Evolutionary conservation across 2,329 filamentous ascomycete genomes (phyloP).

Genomic region (Pyrenochaeta sp.): DNA sequence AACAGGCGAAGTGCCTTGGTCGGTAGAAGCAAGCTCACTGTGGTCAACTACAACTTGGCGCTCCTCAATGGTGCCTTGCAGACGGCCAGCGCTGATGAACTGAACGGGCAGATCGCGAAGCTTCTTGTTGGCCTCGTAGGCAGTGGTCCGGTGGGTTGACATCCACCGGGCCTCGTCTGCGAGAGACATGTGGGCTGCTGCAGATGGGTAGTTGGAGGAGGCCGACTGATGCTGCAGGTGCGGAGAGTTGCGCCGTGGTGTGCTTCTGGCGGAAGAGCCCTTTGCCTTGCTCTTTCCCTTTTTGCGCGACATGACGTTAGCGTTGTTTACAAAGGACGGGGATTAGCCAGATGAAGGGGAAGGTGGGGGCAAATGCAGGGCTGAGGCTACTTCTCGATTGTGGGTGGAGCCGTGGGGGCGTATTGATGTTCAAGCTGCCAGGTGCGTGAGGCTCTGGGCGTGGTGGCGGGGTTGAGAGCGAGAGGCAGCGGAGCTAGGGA

Average conservation of each 20-base stretch:
- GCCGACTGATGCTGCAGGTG: no score
- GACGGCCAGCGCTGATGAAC: slow-evolving; percentile 67
- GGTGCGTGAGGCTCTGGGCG: background rate
- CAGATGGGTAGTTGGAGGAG: no score
- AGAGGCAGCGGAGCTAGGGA: background rate
- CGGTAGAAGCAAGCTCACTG: slow-evolving; percentile 16
- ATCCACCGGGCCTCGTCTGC: slow-evolving; percentile 67
- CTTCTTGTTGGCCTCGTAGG: slow-evolving; percentile 56
- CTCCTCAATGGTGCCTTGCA: slow-evolving; percentile 45
- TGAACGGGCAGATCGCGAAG: slow-evolving; percentile 63
- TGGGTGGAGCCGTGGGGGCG: no score
- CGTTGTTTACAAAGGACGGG: background rate
- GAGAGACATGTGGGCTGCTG: slow-evolving; percentile 52
- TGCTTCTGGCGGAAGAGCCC: slow-evolving; percentile 26
- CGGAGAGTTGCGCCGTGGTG: slow-evolving; percentile 27
- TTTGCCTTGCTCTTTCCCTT: slow-evolving; percentile 39
- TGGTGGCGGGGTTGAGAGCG: slow-evolving; percentile 4
- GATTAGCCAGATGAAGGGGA: background rate
- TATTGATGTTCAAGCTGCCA: no score
- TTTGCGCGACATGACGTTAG: slow-evolving; percentile 33
- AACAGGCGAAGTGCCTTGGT: no score
- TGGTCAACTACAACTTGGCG: slow-evolving; percentile 25
- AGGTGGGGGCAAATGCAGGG: background rate
- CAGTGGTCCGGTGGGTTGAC: slow-evolving; percentile 56
- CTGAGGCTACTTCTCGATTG: no score